Evolutionary conservation across 176 grass and related monocot species (phyloP), one percentile per base, ranked within the genome.

Genomic region (Rhynchospora tenuis): DNA sequence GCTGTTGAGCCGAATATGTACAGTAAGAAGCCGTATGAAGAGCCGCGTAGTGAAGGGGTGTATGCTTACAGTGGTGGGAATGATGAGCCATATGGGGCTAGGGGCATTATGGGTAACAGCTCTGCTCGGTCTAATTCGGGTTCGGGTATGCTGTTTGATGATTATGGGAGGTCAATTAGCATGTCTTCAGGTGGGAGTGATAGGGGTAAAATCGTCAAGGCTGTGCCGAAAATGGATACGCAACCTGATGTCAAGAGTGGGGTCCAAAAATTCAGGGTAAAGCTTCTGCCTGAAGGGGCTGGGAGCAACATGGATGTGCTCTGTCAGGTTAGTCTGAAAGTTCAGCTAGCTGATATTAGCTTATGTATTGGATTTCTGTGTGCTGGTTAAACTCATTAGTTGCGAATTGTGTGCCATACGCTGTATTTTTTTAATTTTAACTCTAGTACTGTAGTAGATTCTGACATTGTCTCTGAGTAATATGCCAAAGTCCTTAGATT

Each of bases 221-320:
- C 93, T 15, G 93, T 98, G 89, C 96, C 96, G 0, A 98, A 98
- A 91, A 79, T 84, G 16, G 96, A 98, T 42, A 81, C 88, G 0
- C 75, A 90, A 29, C 89, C 92, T 83, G 96, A 98, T 24, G 71
- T 86, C 42, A 93, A 92, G 15, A 80, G 81, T 23, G 96, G 96
- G 22, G 96, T 99, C 80, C 96, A 99, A 80, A 99, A 99, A 63
- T 99, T 93, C 83, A 78, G 96, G 72, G 93, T 99, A 4, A 99
- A 93, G 85, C 86, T 99, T 83, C 82, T 99, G 86, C 87, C 96
- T 0, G 96, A 99, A 85, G 91, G 91, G 0, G 89, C 90, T 16
- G 96, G 96, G 60, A 95, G 88, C 76, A 83, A 85, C 80, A 90
- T 91, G 91, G 93, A 99, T 83, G 96, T 99, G 52, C 91, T 99